phyloP scores from a whole-genome alignment of 2,329 filamentous ascomycete species.

The Aspergillus cejpii region DNA sequence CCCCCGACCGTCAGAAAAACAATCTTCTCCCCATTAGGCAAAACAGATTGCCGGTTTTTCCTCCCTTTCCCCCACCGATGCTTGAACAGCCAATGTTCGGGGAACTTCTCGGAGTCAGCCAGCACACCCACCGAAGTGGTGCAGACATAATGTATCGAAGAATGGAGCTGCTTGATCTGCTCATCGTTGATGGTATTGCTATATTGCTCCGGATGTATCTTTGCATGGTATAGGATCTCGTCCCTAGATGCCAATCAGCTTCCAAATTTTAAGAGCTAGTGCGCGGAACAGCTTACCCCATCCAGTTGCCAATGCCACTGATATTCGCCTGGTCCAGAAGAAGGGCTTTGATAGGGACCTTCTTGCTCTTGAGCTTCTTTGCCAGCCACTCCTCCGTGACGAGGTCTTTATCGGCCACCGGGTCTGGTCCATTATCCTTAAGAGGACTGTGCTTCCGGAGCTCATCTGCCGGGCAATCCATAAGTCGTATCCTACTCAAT shows the following conservation, averaged over 20 bases:
- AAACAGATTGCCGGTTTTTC: constrained; percentile 56
- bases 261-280: not conserved
- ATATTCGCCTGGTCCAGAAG: constrained; percentile 82
- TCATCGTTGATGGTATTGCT: constrained; percentile 69
- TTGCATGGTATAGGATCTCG: constrained; percentile 84
- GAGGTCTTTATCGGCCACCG: constrained; percentile 69
- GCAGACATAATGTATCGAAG: constrained; percentile 70
- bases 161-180: constrained; percentile 66
- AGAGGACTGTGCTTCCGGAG: constrained; percentile 73
- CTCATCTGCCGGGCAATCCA: constrained; percentile 69
- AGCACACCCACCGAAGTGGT: constrained; percentile 69
- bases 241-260: constrained; percentile 47
- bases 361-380: constrained; percentile 65
- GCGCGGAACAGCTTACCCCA: constrained; percentile 50
- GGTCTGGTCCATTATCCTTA: constrained; percentile 89
- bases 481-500: constrained; percentile 69
- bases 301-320: constrained; percentile 95
- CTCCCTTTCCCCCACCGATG: constrained; percentile 86
- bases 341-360: constrained; percentile 81
- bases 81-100: constrained; percentile 79
- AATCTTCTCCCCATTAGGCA: constrained; percentile 81
- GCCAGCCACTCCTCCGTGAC: constrained; percentile 70
- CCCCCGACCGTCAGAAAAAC: constrained; percentile 84
- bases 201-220: constrained; percentile 87
- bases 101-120: constrained; percentile 77